Conservation (phyloP, 768 basidiomycete genomes). For the Termitomyces sp. region DNA sequence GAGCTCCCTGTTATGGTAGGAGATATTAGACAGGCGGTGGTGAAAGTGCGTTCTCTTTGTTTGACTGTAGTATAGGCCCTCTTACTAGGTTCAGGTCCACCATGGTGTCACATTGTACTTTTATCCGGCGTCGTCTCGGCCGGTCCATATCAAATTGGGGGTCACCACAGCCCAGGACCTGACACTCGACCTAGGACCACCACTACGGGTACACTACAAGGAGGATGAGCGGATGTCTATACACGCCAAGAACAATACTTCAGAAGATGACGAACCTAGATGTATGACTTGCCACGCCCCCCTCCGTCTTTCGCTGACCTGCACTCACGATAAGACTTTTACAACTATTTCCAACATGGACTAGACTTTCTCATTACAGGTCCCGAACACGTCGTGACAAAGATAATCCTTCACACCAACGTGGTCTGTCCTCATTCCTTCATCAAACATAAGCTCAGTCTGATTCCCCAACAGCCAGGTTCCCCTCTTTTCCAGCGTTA, state of each 20-base stretch:
- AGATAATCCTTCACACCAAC: constrained; percentile 87
- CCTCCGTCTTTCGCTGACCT: background rate
- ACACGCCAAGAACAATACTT: constrained; percentile 51
- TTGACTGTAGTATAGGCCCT: background rate
- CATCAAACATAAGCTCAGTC: background rate
- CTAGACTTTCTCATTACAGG: constrained; percentile 83
- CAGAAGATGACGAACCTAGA: constrained; percentile 51
- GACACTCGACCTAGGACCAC: constrained; percentile 74
- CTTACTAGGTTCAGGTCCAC: constrained; percentile 48
- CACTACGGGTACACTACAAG: constrained; percentile 77
- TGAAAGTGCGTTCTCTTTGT: constrained; percentile 48
- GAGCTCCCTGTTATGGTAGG: constrained; percentile 70
- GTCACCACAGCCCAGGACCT: constrained; percentile 84
- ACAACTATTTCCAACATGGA: constrained; percentile 92
- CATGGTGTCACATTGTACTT: constrained; percentile 72
- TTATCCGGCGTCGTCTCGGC: constrained; percentile 49
- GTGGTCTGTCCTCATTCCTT: constrained; percentile 49
- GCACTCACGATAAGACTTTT: constrained; percentile 61
- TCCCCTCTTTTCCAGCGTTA: constrained; percentile 88
- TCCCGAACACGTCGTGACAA: constrained; percentile 68
- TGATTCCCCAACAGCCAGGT: constrained; percentile 60
- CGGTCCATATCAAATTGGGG: constrained; percentile 63
- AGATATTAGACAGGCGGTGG: constrained; percentile 64
- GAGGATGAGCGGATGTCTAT: constrained; percentile 89
- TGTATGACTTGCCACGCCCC: constrained; percentile 32